A percentile compares a stretch with the other conserved stretches of the same genome.
phyloP scores from a whole-genome alignment of 306 rosid species.

The Fragaria ananassa region DNA sequence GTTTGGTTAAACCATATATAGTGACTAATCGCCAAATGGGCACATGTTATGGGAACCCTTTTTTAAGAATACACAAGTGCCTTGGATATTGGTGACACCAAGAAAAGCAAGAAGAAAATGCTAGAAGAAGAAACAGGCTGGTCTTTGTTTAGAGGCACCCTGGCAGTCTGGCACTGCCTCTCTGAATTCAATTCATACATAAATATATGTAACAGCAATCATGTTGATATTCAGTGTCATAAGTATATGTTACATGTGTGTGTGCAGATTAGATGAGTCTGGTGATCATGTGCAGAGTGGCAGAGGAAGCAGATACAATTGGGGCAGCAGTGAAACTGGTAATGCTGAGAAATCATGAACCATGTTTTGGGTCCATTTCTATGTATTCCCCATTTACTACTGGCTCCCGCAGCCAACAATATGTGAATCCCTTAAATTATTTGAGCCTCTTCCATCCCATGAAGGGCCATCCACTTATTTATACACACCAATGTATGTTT shows the following conservation, averaged over 20 bases:
- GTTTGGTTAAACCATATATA: background rate
- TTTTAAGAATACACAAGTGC: slow-evolving; percentile 1
- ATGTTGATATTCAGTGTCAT: slow-evolving; percentile 18
- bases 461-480: slow-evolving; percentile 18
- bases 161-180: slow-evolving; percentile 20
- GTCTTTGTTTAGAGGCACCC: slow-evolving; percentile 30
- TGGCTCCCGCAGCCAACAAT: slow-evolving; percentile 29
- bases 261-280: slow-evolving; percentile 26
- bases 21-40: background rate
- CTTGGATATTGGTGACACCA: background rate
- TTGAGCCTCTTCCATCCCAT: slow-evolving; percentile 16
- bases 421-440: slow-evolving; percentile 14
- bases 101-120: slow-evolving; percentile 4
- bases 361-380: slow-evolving; percentile 27
- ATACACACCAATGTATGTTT: background rate
- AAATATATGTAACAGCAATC: background rate
- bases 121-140: slow-evolving; percentile 11
- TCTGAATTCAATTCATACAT: slow-evolving; percentile 1
- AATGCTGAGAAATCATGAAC: slow-evolving; percentile 29
- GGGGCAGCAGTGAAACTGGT: slow-evolving; percentile 25
- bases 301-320: slow-evolving; percentile 32
- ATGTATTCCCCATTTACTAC: slow-evolving; percentile 24
- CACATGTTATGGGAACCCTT: background rate
- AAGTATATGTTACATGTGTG: background rate
- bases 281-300: slow-evolving; percentile 56